Conservation (phyloP, 2,329 filamentous ascomycete genomes). For the Dichotomopilus funicola region DNA sequence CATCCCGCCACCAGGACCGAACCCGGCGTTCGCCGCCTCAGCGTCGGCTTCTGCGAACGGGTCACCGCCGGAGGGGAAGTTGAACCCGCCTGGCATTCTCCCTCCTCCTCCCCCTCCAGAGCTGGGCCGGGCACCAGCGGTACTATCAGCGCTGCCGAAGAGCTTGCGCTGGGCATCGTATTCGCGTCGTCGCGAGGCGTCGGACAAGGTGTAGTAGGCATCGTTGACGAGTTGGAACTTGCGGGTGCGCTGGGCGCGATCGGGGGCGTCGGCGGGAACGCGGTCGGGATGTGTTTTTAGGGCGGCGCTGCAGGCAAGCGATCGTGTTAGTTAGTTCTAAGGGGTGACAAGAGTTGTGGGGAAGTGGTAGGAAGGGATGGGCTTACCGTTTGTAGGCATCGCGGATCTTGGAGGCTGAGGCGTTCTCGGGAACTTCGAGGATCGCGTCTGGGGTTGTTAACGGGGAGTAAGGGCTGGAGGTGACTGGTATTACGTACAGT, state of each 20-base stretch:
- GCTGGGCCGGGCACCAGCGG: background rate
- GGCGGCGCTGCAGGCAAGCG: conserved; percentile 56
- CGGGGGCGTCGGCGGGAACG: conserved; percentile 74
- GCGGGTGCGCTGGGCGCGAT: conserved; percentile 73
- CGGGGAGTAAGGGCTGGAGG: too few species aligned
- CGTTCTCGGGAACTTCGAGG: conserved; percentile 66
- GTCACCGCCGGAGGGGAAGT: conserved; percentile 12
- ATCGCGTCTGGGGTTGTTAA: conserved; percentile 53
- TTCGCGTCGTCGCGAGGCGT: conserved; percentile 66
- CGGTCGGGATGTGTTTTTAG: conserved; percentile 92
- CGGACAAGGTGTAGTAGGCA: conserved; percentile 59
- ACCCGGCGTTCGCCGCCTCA: conserved; percentile 36
- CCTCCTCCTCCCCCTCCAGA: background rate
- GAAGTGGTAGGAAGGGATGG: background rate
- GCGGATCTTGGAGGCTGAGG: conserved; percentile 76
- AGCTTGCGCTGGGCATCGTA: conserved; percentile 70
- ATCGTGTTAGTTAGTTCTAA: background rate
- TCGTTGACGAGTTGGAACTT: conserved; percentile 40
- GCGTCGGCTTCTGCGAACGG: conserved; percentile 43
- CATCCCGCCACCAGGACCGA: conserved; percentile 27
- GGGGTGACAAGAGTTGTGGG: conserved; percentile 15
- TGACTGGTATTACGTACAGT: conserved; percentile 40
- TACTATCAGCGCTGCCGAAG: conserved; percentile 29
- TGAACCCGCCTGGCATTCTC: conserved; percentile 33
- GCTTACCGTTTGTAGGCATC: conserved; percentile 85